Conservation (phyloP, 805 yeast species). For the Kodamaea neixiangensis region DNA sequence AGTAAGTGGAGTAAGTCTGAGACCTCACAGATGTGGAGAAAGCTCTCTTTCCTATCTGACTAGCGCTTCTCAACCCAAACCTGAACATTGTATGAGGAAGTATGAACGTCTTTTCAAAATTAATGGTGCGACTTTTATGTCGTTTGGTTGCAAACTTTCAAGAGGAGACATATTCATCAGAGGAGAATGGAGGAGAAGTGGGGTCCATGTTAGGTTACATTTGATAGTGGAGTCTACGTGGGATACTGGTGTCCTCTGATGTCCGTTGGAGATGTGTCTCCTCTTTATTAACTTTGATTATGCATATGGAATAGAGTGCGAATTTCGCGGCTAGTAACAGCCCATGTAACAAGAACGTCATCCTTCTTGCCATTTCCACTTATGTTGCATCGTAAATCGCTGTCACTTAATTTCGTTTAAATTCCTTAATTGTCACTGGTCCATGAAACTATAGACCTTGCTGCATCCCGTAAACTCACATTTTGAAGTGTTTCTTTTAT, state of each 20-base stretch:
- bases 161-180: background rate
- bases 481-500: background rate
- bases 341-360: too few relatives aligned
- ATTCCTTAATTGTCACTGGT: background rate
- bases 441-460: background rate
- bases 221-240: too few relatives aligned
- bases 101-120: background rate
- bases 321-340: too few relatives aligned
- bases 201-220: too few relatives aligned
- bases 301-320: too few relatives aligned
- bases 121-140: background rate
- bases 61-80: constrained; percentile 6
- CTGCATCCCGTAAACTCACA: background rate
- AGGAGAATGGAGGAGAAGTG: background rate
- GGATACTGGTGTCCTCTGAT: too few relatives aligned
- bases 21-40: background rate
- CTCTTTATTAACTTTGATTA: too few relatives aligned
- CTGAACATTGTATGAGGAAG: constrained; percentile 5
- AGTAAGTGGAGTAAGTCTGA: background rate
- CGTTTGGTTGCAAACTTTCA: constrained; percentile 6
- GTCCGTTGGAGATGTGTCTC: too few relatives aligned
- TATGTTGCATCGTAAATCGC: background rate
- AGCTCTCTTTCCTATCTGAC: background rate
- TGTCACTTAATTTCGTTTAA: too few relatives aligned
- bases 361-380: too few relatives aligned